phyloP scores from a whole-genome alignment of 441 rosid species.

The Pelargonium citronellum region DNA sequence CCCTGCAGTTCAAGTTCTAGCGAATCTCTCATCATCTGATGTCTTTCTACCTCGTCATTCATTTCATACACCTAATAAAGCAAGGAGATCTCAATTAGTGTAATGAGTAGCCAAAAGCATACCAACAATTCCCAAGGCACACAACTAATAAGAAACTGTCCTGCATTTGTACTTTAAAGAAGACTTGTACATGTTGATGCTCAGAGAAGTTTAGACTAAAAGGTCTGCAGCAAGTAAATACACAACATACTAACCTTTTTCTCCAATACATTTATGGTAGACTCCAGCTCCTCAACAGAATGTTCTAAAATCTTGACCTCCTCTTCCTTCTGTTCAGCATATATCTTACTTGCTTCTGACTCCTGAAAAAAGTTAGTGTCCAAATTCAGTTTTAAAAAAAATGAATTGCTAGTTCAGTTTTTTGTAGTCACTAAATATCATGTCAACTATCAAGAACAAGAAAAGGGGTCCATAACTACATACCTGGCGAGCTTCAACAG shows the following conservation, averaged over 20 bases:
- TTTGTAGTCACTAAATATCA: background rate
- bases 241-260: conserved; percentile 51
- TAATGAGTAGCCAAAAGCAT: conserved; percentile 8
- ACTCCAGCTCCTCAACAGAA: conserved; percentile 89
- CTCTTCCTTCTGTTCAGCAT: conserved; percentile 83
- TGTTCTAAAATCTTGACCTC: conserved; percentile 83
- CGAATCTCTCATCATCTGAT: conserved; percentile 58
- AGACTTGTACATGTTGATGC: conserved; percentile 9
- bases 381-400: conserved; percentile 11
- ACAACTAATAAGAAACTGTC: conserved; percentile 11
- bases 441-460: conserved; percentile 15
- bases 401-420: background rate
- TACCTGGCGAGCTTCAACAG: conserved; percentile 83
- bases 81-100: conserved; percentile 23
- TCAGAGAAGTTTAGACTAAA: background rate
- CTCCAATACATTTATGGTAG: conserved; percentile 79
- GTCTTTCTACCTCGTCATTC: conserved; percentile 82
- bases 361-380: conserved; percentile 39
- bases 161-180: conserved; percentile 9
- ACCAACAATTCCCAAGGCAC: conserved; percentile 7
- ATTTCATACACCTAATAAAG: conserved; percentile 65
- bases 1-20: conserved; percentile 71
- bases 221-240: conserved; percentile 9
- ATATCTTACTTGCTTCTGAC: conserved; percentile 65
- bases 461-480: conserved; percentile 17